Conservation (phyloP, 78 protist species). For the Speleostelium caveatum region DNA sequence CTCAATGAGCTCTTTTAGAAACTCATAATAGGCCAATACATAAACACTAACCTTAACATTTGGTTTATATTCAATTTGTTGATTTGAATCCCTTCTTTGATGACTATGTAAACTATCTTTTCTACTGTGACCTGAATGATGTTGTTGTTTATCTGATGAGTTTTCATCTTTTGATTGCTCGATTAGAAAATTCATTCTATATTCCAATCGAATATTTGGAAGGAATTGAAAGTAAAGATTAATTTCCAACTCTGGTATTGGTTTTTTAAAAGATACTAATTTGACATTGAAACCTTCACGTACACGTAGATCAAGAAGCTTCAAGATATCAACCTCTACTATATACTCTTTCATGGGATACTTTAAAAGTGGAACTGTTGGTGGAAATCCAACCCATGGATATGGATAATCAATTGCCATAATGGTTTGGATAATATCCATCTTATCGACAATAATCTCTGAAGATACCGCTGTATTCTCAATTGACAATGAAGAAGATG, state of each 20-base stretch:
- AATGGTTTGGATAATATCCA: conserved; percentile 49
- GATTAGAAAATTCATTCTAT: conserved; percentile 30
- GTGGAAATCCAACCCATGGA: conserved; percentile 73
- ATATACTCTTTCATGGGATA: conserved; percentile 37
- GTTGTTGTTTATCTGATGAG: background rate
- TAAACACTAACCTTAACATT: conserved; percentile 49
- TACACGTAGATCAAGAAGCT: conserved; percentile 47
- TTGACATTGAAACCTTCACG: conserved; percentile 59
- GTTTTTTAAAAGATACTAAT: conserved; percentile 41
- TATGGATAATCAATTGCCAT: conserved; percentile 74
- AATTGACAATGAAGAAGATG: conserved; percentile 26
- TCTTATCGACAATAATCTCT: conserved; percentile 40
- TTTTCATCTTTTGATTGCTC: background rate
- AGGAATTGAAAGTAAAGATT: conserved; percentile 29
- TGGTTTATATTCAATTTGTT: conserved; percentile 2
- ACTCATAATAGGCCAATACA: conserved; percentile 72
- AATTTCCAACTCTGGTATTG: conserved; percentile 47
- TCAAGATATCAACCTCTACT: conserved; percentile 55
- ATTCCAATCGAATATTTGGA: conserved; percentile 63
- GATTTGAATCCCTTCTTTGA: background rate
- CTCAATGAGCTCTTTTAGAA: conserved; percentile 54
- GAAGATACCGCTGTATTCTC: conserved; percentile 38
- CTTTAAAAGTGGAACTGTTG: conserved; percentile 49
- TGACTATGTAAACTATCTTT: background rate
- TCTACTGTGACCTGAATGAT: background rate